phyloP scores from a whole-genome alignment of 257 asterid species.

The Thymus mandschuricus region DNA sequence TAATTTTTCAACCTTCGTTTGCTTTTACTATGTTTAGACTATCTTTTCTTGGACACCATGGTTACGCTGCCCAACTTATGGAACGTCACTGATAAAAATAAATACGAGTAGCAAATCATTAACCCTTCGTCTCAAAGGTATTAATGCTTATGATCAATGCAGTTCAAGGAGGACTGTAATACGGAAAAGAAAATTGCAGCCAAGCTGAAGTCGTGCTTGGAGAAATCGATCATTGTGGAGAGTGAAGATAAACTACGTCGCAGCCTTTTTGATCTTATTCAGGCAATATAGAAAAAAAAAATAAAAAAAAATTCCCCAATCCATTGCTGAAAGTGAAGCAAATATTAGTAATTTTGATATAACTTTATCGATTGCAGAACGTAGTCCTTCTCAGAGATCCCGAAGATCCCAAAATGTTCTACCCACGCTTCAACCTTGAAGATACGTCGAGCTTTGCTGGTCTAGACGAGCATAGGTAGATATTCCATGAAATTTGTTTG shows the following conservation, averaged over 20 bases:
- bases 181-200: slow-evolving; percentile 85
- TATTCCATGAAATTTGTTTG: background rate
- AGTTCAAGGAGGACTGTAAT: slow-evolving; percentile 93
- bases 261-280: slow-evolving; percentile 78
- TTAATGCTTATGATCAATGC: slow-evolving; percentile 33
- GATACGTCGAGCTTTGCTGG: slow-evolving; percentile 76
- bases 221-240: slow-evolving; percentile 63
- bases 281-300: slow-evolving; percentile 49
- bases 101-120: background rate
- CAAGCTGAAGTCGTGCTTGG: slow-evolving; percentile 69
- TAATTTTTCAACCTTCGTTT: too few relatives aligned
- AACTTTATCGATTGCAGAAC: slow-evolving; percentile 53
- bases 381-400: slow-evolving; percentile 85
- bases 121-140: background rate
- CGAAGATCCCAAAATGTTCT: slow-evolving; percentile 74
- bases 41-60: too few relatives aligned
- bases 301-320: background rate
- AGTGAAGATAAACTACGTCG: slow-evolving; percentile 70
- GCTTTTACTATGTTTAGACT: too few relatives aligned
- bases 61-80: background rate
- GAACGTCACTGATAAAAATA: background rate
- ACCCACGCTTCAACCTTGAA: slow-evolving; percentile 95
- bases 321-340: background rate
- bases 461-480: slow-evolving; percentile 78
- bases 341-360: background rate